A percentile compares a stretch with the other conserved stretches of the same genome.
Evolutionary conservation across 805 yeast species (phyloP).

Genomic region (Blastobotrys parvus): DNA sequence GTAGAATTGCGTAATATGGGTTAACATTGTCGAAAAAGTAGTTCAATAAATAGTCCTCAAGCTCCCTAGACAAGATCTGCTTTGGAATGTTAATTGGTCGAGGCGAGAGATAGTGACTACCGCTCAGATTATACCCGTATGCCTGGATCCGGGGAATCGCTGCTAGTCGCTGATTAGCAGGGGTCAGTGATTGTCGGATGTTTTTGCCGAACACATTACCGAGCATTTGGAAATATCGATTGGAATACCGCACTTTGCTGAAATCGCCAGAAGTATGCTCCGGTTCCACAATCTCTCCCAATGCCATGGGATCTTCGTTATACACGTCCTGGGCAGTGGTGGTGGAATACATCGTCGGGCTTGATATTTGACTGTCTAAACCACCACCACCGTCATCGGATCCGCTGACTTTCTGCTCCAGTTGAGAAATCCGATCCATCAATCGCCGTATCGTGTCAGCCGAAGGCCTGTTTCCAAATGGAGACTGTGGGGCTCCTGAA

Average conservation of each 20-base stretch:
- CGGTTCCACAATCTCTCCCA: neutral
- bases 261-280: neutral
- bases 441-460: neutral
- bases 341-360: neutral
- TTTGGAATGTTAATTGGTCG: conserved; percentile 22
- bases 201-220: conserved; percentile 15
- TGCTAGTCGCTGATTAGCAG: conserved; percentile 19
- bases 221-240: conserved; percentile 12
- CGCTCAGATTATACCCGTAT: conserved; percentile 62
- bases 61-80: conserved; percentile 9
- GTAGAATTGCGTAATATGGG: conserved; percentile 44
- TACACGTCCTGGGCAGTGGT: neutral
- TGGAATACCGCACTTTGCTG: neutral
- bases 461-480: too few species aligned
- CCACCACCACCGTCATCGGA: neutral
- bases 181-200: conserved; percentile 11
- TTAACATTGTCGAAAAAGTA: conserved; percentile 43
- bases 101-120: conserved; percentile 39
- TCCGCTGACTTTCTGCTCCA: neutral
- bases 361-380: neutral
- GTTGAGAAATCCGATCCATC: neutral
- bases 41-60: conserved; percentile 25
- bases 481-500: neutral
- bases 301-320: too few species aligned
- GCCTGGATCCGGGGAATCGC: conserved; percentile 48